Percentiles rank a stretch among this genome's conserved stretches.
phyloP scores from a whole-genome alignment of 1,139 yeast genomes.

The Suhomyces bribrorum region DNA sequence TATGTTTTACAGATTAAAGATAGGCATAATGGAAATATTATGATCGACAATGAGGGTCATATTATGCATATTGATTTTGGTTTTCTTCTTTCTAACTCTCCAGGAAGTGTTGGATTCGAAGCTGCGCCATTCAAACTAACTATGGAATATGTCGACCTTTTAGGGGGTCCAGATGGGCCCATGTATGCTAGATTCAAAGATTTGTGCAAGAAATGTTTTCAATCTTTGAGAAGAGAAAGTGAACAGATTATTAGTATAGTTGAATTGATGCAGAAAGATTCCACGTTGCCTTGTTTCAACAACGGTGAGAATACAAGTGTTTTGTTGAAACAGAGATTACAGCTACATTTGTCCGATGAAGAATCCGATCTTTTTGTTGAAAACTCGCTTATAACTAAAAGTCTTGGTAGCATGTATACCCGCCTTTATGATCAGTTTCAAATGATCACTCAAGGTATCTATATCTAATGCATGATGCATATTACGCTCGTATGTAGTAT shows the following conservation, averaged over 20 bases:
- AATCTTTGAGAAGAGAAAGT: constrained; percentile 65
- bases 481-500: background rate
- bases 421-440: constrained; percentile 93
- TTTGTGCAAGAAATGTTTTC: constrained; percentile 71
- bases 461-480: constrained; percentile 46
- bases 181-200: constrained; percentile 59
- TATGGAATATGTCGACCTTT: constrained; percentile 77
- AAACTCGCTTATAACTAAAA: constrained; percentile 67
- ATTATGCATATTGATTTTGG: constrained; percentile 96
- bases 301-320: constrained; percentile 83
- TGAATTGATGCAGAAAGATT: constrained; percentile 90
- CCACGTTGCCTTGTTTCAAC: constrained; percentile 85
- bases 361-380: constrained; percentile 83
- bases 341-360: constrained; percentile 67
- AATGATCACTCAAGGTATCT: constrained; percentile 90
- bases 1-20: constrained; percentile 90
- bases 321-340: constrained; percentile 77
- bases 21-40: constrained; percentile 93
- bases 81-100: constrained; percentile 85
- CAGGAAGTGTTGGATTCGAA: constrained; percentile 95
- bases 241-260: constrained; percentile 79
- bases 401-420: constrained; percentile 87
- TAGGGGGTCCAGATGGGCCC: constrained; percentile 74
- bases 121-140: constrained; percentile 96
- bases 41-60: constrained; percentile 93